Evolutionary conservation across 2,329 filamentous ascomycete species (phyloP), one percentile per base, ranked within the genome.

Genomic region (Sporothrix curviconia): DNA sequence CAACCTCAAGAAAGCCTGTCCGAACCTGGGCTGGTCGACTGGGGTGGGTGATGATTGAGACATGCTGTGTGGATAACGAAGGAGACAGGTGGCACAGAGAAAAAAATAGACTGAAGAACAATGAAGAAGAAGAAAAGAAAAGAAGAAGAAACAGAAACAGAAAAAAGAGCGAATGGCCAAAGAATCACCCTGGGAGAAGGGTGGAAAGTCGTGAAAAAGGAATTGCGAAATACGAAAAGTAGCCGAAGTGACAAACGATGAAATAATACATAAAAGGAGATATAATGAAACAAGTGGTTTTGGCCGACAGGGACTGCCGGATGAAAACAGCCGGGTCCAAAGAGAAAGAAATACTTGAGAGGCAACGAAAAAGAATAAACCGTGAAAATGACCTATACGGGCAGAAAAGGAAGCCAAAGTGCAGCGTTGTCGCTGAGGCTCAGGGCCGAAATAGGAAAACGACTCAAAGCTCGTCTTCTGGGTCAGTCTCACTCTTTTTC

Each of bases 371-470:
- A 24, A 22, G 42, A 12, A 11, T 3, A 37, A 22, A 37, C 4
- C 12, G 24, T 30, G 32, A 37, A 50, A 50, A 50, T 50, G 47
- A 50, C 47, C 47, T 50, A 50, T 34, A 52, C 34, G 36, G 47
- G 49, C 24, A 32, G 17, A 42, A 54, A 54, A 54, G 17, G 51
- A 54, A 42, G 51, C 39, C 37, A 43, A 43, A 54, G 28, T 42
- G 50, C 28, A 34, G 39, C 25, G 17, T 39, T 54, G 51, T 34
- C n/a, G 39, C 51, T 39, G 37, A 54, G 51, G 37, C 51, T 54
- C 39, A 43, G 37, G 39, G 51, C 51, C 51, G 39, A 34, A 43
- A 43, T 43, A 43, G 51, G 51, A 54, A 53, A 43, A 54, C 44
- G n/a, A 43, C 51, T 25, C 51, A 43, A 32, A 36, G 12, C 39